Conservation (phyloP, 2,329 filamentous ascomycete genomes). For the Ceratocystis ficicola region DNA sequence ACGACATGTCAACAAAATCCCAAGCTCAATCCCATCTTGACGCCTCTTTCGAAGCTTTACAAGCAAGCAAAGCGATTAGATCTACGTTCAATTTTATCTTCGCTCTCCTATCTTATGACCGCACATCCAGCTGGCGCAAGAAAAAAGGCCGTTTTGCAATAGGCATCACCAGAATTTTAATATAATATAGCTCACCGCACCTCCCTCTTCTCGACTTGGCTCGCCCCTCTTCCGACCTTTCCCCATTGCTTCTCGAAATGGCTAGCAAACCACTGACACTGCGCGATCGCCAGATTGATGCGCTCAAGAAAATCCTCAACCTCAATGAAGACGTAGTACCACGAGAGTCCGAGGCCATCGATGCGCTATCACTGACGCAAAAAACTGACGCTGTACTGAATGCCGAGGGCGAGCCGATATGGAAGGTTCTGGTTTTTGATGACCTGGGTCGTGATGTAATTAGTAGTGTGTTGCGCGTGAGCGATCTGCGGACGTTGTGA, state of each 20-base stretch:
- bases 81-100: neutral
- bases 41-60: neutral
- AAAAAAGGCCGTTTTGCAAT: too few species aligned
- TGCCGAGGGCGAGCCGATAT: slow-evolving; percentile 81
- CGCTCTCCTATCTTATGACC: neutral
- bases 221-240: neutral
- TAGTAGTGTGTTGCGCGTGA: slow-evolving; percentile 87
- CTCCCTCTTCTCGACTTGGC: neutral
- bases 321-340: slow-evolving; percentile 63
- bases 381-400: slow-evolving; percentile 70
- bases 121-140: too few species aligned
- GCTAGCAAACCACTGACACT: slow-evolving; percentile 14
- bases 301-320: slow-evolving; percentile 91
- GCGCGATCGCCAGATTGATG: slow-evolving; percentile 29
- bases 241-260: neutral
- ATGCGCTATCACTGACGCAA: slow-evolving; percentile 36
- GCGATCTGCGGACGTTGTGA: slow-evolving; percentile 70
- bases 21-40: neutral
- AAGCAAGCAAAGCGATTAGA: neutral
- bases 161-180: too few species aligned
- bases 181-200: neutral
- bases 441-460: slow-evolving; percentile 86
- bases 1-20: slow-evolving; percentile 1
- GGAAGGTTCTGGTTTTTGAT: slow-evolving; percentile 96
- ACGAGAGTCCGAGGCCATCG: slow-evolving; percentile 51